phyloP scores from a whole-genome alignment of 768 basidiomycete species.

The Suillus subluteus region DNA sequence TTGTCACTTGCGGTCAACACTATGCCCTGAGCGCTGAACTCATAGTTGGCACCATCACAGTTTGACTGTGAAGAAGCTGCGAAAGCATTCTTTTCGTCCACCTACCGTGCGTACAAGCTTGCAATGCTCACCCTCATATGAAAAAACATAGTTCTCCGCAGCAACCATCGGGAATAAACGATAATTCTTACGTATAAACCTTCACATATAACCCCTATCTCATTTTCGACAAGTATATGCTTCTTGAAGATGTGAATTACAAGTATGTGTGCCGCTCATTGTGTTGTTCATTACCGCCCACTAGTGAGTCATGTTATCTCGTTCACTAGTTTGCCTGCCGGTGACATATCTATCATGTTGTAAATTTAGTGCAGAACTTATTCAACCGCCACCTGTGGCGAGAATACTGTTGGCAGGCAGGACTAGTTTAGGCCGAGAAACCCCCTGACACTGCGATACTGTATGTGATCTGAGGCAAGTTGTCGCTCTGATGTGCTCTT shows the following conservation, averaged over 20 bases:
- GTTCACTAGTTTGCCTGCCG: not conserved
- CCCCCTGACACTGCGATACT: not conserved
- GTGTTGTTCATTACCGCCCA: not conserved
- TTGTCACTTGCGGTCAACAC: constrained; percentile 14
- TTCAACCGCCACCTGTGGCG: not conserved
- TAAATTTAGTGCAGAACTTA: not conserved
- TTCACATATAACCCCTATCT: constrained; percentile 60
- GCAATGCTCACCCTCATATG: not conserved
- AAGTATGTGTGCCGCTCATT: not conserved
- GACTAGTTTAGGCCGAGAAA: not conserved
- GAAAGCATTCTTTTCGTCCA: constrained; percentile 48
- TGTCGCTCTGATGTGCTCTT: not conserved
- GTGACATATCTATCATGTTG: not conserved
- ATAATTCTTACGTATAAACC: constrained; percentile 43
- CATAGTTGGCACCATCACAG: not conserved
- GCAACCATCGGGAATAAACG: constrained; percentile 56
- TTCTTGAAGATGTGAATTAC: not conserved
- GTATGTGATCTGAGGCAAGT: not conserved
- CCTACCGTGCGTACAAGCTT: not conserved
- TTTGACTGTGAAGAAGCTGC: constrained; percentile 29
- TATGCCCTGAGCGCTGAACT: not conserved
- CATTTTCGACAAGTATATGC: constrained; percentile 43
- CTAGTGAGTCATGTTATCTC: not conserved
- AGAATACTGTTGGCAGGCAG: not conserved
- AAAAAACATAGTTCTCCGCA: constrained; percentile 53